These are phyloP conservation scores for Cornus controversa DNA, from an alignment of 148 eudicot genomes.

Conservation along the genomic window DNA sequence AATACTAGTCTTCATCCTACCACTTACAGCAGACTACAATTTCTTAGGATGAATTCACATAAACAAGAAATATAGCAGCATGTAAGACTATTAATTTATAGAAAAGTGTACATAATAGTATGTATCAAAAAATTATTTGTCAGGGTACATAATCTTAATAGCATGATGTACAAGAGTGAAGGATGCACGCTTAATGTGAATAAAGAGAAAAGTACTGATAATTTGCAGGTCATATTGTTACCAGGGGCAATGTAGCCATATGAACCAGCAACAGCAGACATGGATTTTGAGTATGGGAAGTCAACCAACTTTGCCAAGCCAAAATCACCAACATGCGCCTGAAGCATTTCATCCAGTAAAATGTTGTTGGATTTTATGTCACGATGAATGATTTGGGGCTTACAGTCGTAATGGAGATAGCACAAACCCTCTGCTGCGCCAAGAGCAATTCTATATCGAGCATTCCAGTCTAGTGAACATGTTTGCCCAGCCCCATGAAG, in stretches of 20 bases:
- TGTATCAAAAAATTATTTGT: neutral
- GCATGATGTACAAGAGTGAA: neutral
- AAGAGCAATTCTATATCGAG: constrained; percentile 66
- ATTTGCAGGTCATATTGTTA: constrained; percentile 20
- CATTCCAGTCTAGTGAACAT: constrained; percentile 57
- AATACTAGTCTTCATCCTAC: neutral
- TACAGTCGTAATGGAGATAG: constrained; percentile 83
- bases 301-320: constrained; percentile 91
- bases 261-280: constrained; percentile 93
- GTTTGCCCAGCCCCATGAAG: constrained; percentile 49
- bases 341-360: constrained; percentile 53
- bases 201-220: neutral
- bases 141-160: neutral
- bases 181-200: neutral
- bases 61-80: neutral
- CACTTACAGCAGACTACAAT: neutral
- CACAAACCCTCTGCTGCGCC: constrained; percentile 89
- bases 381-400: constrained; percentile 81
- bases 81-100: neutral
- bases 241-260: constrained; percentile 99
- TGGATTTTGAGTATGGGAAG: constrained; percentile 71
- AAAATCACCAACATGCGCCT: constrained; percentile 89
- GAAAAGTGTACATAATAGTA: neutral
- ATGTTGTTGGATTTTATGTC: constrained; percentile 90
- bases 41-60: constrained; percentile 2